Conservation (phyloP, 306 rosid species). For the Quercus variabilis region DNA sequence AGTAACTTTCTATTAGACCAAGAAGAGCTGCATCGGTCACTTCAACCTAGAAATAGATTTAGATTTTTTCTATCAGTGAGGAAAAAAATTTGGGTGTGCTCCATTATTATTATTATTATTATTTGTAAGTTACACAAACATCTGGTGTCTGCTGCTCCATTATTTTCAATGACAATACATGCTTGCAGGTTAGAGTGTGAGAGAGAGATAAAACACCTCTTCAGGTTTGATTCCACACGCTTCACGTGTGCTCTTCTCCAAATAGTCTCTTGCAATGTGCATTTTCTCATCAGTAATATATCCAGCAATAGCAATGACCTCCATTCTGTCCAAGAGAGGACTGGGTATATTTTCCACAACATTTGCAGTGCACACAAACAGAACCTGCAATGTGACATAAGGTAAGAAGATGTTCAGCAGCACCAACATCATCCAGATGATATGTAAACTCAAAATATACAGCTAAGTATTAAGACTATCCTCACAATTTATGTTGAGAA, state of each 20-base stretch:
- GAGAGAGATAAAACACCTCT: constrained; percentile 43
- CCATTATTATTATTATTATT: background rate
- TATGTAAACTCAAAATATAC: background rate
- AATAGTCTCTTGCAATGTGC: constrained; percentile 96
- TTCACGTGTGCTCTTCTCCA: constrained; percentile 94
- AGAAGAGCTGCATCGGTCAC: constrained; percentile 91
- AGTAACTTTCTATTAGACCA: constrained; percentile 80
- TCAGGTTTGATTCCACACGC: constrained; percentile 88
- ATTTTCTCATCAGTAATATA: constrained; percentile 98
- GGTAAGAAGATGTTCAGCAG: constrained; percentile 4
- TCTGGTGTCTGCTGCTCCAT: background rate
- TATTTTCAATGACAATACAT: background rate
- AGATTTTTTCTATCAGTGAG: background rate
- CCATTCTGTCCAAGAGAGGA: constrained; percentile 98
- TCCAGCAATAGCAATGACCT: constrained; percentile 92
- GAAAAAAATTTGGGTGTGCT: background rate
- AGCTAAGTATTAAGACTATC: too few species aligned
- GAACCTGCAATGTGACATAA: constrained; percentile 61
- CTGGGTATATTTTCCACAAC: constrained; percentile 92
- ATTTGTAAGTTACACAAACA: too few species aligned
- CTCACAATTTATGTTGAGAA: too few species aligned
- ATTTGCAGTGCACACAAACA: constrained; percentile 98
- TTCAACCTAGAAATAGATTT: constrained; percentile 63
- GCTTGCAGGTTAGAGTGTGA: constrained; percentile 13
- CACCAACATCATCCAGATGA: background rate